Percentiles rank a stretch among this genome's conserved stretches.
phyloP scores from a whole-genome alignment of 2,329 filamentous ascomycete species.

The Alternaria atra region DNA sequence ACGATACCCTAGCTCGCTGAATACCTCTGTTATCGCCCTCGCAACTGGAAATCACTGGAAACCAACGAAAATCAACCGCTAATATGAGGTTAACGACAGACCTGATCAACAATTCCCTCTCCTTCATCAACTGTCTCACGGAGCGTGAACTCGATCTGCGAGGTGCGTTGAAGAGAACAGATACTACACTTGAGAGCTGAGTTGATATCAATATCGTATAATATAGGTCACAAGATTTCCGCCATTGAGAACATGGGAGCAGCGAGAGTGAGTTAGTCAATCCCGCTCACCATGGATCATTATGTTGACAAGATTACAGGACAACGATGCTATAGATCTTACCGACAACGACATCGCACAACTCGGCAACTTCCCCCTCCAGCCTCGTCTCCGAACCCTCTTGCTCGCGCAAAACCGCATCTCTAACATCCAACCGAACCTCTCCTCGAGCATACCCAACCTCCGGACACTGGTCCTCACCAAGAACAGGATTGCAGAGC shows the following conservation, averaged over 20 bases:
- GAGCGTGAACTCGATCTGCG: conserved; percentile 98
- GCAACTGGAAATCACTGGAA: background rate
- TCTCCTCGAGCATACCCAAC: conserved; percentile 81
- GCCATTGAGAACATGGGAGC: conserved; percentile 97
- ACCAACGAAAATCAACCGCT: conserved; percentile 24
- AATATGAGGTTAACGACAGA: conserved; percentile 94
- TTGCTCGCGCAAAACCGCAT: conserved; percentile 91
- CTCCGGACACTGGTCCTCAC: conserved; percentile 83
- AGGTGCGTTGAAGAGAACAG: conserved; percentile 99
- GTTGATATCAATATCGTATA: conserved; percentile 76
- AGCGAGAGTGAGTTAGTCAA: conserved; percentile 76
- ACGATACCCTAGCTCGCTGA: background rate
- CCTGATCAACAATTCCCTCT: conserved; percentile 91
- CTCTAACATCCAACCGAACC: conserved; percentile 76
- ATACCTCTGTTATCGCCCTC: background rate
- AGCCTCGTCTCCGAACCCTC: conserved; percentile 85
- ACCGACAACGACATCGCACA: conserved; percentile 96
- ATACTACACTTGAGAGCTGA: conserved; percentile 91
- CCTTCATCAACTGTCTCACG: conserved; percentile 98
- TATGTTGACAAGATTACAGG: conserved; percentile 59
- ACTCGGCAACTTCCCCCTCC: conserved; percentile 91
- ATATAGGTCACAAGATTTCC: conserved; percentile 95
- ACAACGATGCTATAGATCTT: conserved; percentile 96
- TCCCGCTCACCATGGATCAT: background rate
- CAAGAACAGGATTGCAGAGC: conserved; percentile 81